Evolutionary conservation across 2,329 filamentous ascomycete species (phyloP).

Genomic region (Lizonia empirigonia): DNA sequence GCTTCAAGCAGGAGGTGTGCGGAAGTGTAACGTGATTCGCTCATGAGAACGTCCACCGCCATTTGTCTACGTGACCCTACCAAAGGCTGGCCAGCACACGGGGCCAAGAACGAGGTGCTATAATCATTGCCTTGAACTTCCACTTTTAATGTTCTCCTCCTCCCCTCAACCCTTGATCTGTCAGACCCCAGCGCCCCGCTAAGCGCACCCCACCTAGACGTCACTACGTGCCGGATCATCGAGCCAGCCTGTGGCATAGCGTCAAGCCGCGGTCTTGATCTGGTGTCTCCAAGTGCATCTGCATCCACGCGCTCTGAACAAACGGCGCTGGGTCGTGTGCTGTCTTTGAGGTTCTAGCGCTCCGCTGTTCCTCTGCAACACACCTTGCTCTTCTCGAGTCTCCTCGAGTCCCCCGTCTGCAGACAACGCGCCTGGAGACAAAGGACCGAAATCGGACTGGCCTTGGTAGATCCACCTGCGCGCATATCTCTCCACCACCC

Average conservation of each 20-base stretch:
- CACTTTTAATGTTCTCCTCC: conserved; percentile 11
- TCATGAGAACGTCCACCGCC: conserved; percentile 30
- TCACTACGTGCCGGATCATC: conserved; percentile 29
- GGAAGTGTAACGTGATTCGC: conserved; percentile 34
- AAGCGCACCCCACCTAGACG: conserved; percentile 23
- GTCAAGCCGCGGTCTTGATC: conserved; percentile 21
- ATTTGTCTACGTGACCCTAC: conserved; percentile 35
- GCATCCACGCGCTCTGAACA: conserved; percentile 14
- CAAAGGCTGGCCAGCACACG: conserved; percentile 32
- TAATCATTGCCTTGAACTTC: conserved; percentile 20
- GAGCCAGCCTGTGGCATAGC: conserved; percentile 25
- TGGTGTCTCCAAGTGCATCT: conserved; percentile 25
- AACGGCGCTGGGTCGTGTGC: conserved; percentile 1
- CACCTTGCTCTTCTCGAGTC: background rate
- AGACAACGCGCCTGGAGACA: conserved; percentile 12
- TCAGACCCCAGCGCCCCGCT: conserved; percentile 13
- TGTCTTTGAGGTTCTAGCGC: conserved; percentile 1
- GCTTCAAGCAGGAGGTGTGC: conserved; percentile 29
- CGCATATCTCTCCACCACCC: conserved; percentile 33
- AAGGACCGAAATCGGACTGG: conserved; percentile 33
- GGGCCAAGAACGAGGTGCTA: conserved; percentile 28
- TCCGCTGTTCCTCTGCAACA: conserved; percentile 2
- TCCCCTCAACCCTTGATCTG: conserved; percentile 10
- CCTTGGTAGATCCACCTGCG: conserved; percentile 33
- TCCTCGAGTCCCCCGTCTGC: background rate